These are phyloP conservation scores for Cutaneotrichosporon daszewskae DNA, from an alignment of 1,284 basidiomycete genomes.

Conservation along the genomic window DNA sequence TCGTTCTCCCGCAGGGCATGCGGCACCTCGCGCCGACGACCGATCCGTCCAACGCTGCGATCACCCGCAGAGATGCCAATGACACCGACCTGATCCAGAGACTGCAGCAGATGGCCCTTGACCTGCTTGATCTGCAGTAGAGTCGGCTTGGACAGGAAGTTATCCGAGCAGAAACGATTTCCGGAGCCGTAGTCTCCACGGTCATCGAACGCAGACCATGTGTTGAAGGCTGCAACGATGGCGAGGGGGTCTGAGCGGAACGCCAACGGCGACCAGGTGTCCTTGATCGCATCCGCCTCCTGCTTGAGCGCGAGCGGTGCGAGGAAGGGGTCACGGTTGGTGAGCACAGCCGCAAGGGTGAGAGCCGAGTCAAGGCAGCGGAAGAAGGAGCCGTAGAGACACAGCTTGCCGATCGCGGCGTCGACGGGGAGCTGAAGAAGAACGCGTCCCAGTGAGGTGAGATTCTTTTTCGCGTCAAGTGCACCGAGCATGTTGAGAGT, in stretches of 20 bases:
- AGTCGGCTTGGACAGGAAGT: slow-evolving; percentile 83
- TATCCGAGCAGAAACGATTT: slow-evolving; percentile 73
- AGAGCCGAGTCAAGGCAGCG: slow-evolving; percentile 84
- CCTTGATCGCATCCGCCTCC: slow-evolving; percentile 62
- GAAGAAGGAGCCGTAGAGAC: slow-evolving; percentile 89
- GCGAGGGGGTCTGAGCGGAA: slow-evolving; percentile 85
- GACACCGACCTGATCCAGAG: slow-evolving; percentile 74
- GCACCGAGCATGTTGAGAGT: slow-evolving; percentile 83
- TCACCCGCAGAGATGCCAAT: slow-evolving; percentile 70
- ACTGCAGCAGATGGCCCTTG: slow-evolving; percentile 71
- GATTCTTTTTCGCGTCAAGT: slow-evolving; percentile 64
- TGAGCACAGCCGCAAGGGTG: slow-evolving; percentile 81
- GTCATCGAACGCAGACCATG: slow-evolving; percentile 69
- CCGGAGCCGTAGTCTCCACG: slow-evolving; percentile 60
- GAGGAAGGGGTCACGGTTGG: slow-evolving; percentile 86
- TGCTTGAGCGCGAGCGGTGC: slow-evolving; percentile 56
- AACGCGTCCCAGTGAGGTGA: slow-evolving; percentile 83
- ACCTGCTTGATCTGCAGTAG: slow-evolving; percentile 78
- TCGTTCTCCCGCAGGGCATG: slow-evolving; percentile 67
- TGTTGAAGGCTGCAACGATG: slow-evolving; percentile 72
- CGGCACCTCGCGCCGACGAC: slow-evolving; percentile 52
- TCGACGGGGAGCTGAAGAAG: slow-evolving; percentile 87
- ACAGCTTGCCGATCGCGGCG: slow-evolving; percentile 80
- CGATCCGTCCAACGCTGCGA: slow-evolving; percentile 19
- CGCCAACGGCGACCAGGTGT: slow-evolving; percentile 63